These are phyloP conservation scores for Glebionis coronaria DNA, from an alignment of 129 eudicot genomes.

Conservation along the genomic window DNA sequence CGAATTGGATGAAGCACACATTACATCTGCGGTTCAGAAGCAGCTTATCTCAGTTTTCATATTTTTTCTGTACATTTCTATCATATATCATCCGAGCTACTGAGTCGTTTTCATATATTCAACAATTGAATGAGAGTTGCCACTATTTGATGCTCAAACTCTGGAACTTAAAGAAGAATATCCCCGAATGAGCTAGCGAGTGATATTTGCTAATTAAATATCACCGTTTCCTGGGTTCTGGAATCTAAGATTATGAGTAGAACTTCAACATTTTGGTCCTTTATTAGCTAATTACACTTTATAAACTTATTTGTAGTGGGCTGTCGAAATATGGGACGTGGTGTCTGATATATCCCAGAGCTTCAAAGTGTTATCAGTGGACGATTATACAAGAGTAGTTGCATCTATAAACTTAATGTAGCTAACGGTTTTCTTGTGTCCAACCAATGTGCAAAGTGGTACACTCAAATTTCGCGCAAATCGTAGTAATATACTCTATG, in stretches of 20 bases:
- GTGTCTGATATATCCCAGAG: slow-evolving; percentile 78
- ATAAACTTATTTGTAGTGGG: slow-evolving; percentile 32
- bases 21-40: no score
- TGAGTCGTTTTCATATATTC: no score
- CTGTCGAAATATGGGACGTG: slow-evolving; percentile 58
- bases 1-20: no score
- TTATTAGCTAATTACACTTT: background rate
- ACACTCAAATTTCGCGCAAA: slow-evolving; percentile 63
- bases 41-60: no score
- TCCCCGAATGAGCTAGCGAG: background rate
- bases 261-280: background rate
- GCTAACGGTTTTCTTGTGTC: slow-evolving; percentile 92
- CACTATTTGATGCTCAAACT: no score
- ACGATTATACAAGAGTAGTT: slow-evolving; percentile 67
- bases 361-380: slow-evolving; percentile 77
- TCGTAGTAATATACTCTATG: slow-evolving; percentile 80
- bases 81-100: no score
- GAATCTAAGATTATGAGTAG: background rate
- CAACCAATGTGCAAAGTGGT: slow-evolving; percentile 81
- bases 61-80: no score
- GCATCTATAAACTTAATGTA: slow-evolving; percentile 87
- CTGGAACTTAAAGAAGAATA: background rate
- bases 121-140: no score
- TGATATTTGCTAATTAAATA: background rate
- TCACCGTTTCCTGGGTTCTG: background rate